phyloP scores from a whole-genome alignment of 768 basidiomycete species.

The Sporobolomyces pararoseus region DNA sequence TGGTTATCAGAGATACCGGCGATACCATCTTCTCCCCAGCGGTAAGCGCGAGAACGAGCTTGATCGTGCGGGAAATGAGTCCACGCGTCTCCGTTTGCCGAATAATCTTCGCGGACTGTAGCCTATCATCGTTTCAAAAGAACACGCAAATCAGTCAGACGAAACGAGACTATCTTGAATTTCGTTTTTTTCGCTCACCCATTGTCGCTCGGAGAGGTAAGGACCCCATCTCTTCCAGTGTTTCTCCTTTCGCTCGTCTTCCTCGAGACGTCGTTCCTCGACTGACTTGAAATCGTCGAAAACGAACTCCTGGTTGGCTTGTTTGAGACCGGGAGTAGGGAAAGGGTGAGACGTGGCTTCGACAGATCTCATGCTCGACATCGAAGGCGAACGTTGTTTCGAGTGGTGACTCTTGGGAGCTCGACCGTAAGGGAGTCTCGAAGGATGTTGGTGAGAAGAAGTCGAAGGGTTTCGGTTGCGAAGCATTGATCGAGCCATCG shows the following conservation, averaged over 20 bases:
- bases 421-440: constrained; percentile 26
- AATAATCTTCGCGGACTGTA: constrained; percentile 98
- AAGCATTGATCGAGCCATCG: constrained; percentile 23
- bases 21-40: constrained; percentile 99
- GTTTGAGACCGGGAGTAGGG: constrained; percentile 45
- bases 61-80: constrained; percentile 91
- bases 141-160: constrained; percentile 29
- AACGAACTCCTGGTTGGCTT: constrained; percentile 35
- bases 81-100: constrained; percentile 80
- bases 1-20: constrained; percentile 97
- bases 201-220: constrained; percentile 93
- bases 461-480: constrained; percentile 40
- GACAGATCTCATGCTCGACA: constrained; percentile 26
- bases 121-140: constrained; percentile 73
- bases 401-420: constrained; percentile 5
- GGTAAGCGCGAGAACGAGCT: constrained; percentile 85
- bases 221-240: constrained; percentile 99
- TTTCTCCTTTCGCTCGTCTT: constrained; percentile 70
- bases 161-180: no score
- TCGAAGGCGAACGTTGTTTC: constrained; percentile 26
- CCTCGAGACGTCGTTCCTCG: constrained; percentile 75
- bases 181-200: constrained; percentile 66
- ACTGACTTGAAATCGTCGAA: constrained; percentile 63
- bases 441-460: constrained; percentile 32
- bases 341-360: constrained; percentile 44